Conservation (phyloP, 202 grass and related monocot species). For the Panicum hallii region DNA sequence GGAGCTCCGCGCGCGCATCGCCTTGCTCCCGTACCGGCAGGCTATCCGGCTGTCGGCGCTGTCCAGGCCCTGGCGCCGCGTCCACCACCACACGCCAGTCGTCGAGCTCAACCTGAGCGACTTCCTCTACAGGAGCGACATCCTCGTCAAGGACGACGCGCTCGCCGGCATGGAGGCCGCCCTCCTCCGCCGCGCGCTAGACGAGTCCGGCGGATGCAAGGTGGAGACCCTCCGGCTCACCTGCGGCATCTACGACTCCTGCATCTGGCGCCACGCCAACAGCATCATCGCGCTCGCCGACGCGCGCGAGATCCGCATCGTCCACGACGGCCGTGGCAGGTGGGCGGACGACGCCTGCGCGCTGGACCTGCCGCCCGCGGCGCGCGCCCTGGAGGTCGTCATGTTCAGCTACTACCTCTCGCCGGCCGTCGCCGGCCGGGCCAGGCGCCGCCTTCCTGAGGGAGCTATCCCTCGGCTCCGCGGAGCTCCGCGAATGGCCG, state of each 20-base stretch:
- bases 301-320: not conserved
- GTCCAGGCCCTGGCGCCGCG: not conserved
- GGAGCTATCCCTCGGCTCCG: too few species aligned
- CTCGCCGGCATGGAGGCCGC: not conserved
- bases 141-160: not conserved
- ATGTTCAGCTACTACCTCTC: too few species aligned
- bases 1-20: conserved; percentile 18
- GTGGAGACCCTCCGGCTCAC: not conserved
- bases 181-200: not conserved
- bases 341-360: too few species aligned
- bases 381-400: too few species aligned
- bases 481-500: too few species aligned
- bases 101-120: not conserved
- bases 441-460: too few species aligned
- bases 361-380: too few species aligned
- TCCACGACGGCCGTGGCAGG: too few species aligned
- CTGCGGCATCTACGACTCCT: not conserved
- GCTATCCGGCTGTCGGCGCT: not conserved
- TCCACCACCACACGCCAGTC: not conserved
- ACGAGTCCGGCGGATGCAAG: not conserved
- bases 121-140: too few species aligned
- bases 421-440: too few species aligned
- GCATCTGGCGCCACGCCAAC: not conserved
- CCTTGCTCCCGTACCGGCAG: not conserved
- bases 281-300: not conserved